phyloP scores from a whole-genome alignment of 805 yeast genomes.

The Candida lessepsii region DNA sequence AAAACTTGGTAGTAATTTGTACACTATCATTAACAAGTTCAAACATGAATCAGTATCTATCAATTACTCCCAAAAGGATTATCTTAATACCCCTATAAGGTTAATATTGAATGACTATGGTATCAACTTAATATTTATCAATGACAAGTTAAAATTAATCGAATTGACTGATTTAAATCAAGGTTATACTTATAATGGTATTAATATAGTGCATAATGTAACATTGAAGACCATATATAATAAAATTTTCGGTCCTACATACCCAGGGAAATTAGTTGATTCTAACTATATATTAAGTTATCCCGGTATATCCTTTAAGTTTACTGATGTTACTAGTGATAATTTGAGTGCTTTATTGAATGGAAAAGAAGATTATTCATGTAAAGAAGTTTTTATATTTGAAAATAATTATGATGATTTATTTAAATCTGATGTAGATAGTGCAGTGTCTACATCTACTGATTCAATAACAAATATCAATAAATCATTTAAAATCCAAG shows the following conservation, averaged over 20 bases:
- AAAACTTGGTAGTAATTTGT: constrained; percentile 30
- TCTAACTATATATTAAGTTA: constrained; percentile 47
- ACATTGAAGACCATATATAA: constrained; percentile 48
- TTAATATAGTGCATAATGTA: constrained; percentile 19
- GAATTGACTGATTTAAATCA: constrained; percentile 21
- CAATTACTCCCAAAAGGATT: constrained; percentile 26
- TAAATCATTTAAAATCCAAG: constrained; percentile 1
- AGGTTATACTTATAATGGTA: constrained; percentile 27
- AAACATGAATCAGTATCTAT: constrained; percentile 26
- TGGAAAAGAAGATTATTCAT: not conserved
- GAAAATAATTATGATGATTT: constrained; percentile 2
- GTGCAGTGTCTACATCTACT: not conserved
- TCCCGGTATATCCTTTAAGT: constrained; percentile 56
- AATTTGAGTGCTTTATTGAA: constrained; percentile 29
- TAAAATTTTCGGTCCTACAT: constrained; percentile 61
- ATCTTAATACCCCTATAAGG: constrained; percentile 30
- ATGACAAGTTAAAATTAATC: constrained; percentile 26
- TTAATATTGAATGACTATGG: constrained; percentile 16
- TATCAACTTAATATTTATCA: constrained; percentile 28
- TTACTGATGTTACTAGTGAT: constrained; percentile 19
- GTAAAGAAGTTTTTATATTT: not conserved
- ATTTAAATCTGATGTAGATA: not conserved
- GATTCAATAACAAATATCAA: not conserved
- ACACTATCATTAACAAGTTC: constrained; percentile 24
- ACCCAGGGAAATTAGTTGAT: constrained; percentile 44